Evolutionary conservation across 140 eudicot genomes (phyloP), one percentile per base, ranked within the genome.

Genomic region (Senecio squalidus): DNA sequence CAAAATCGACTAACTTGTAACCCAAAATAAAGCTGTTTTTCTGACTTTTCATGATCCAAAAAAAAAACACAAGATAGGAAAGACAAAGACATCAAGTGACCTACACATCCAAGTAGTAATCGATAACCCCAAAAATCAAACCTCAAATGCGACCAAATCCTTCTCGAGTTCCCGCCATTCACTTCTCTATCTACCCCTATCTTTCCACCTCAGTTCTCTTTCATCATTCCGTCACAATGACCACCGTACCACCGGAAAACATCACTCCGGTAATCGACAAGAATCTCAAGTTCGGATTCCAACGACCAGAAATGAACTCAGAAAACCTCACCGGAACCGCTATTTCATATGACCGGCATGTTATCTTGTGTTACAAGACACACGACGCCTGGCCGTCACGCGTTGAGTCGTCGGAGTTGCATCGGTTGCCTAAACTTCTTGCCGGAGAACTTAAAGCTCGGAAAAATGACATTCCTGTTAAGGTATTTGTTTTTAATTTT

Each of bases 341-440:
- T 53, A 76, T 77, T 47, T 54, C 76, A 1, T 82, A 82, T 73
- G 90, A 78, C 20, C 90, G 95, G 33, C 95, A 85, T 67, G 67
- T 85, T 16, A 82, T 85, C 60, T 83, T 85, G 47, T 82, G 90
- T 68, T 82, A 82, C 67, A 76, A 78, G 69, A 69, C 76, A 48
- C 80, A 73, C 58, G 84, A 78, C 6, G 3, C 55, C 50, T 85
- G 95, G 95, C 90, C 90, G 22, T 58, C 90, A 2, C 72, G 76
- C 28, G 82, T 85, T 39, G 90, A 85, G 64, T 65, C 70, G 8
- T 86, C 96, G 4, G 98, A 86, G 1, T 20, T 68, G 28, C 91
- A 86, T 90, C 91, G 80, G 62, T 64, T 91, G 2, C 98, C 98
- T 24, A 86, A 83, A 86, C 76, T 76, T 45, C 73, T 91, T 5